These are phyloP conservation scores for Bassia scoparia DNA, from an alignment of 148 eudicot genomes.

Conservation along the genomic window DNA sequence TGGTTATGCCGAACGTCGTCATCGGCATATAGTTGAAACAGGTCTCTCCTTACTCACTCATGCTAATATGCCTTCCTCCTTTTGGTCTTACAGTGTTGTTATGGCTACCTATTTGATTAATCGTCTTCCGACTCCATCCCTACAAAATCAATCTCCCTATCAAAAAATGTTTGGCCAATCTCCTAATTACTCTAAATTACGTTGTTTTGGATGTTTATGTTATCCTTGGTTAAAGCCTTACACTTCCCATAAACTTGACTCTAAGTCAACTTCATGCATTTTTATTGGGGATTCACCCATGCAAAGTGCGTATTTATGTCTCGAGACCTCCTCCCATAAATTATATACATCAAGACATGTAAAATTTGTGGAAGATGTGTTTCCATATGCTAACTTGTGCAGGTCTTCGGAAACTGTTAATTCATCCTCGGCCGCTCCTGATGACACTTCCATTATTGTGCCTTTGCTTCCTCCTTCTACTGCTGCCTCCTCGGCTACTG, in stretches of 20 bases:
- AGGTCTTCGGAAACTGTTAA: too few relatives aligned
- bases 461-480: too few relatives aligned
- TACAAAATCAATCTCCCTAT: neutral
- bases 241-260: too few relatives aligned
- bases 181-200: neutral
- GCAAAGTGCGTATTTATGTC: neutral
- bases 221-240: too few relatives aligned
- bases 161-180: neutral
- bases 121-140: neutral
- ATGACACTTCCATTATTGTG: too few relatives aligned
- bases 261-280: neutral
- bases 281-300: conserved; percentile 2
- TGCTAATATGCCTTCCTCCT: neutral
- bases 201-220: too few relatives aligned
- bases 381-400: too few relatives aligned
- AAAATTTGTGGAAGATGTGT: too few relatives aligned
- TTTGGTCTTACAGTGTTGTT: neutral
- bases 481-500: too few relatives aligned
- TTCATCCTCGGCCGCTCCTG: too few relatives aligned
- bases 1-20: neutral
- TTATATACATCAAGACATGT: conserved; percentile 15
- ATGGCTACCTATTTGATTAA: neutral
- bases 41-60: neutral
- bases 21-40: neutral
- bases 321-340: neutral